Evolutionary conservation across 805 yeast species (phyloP).

Genomic region (Saturnispora dispora): DNA sequence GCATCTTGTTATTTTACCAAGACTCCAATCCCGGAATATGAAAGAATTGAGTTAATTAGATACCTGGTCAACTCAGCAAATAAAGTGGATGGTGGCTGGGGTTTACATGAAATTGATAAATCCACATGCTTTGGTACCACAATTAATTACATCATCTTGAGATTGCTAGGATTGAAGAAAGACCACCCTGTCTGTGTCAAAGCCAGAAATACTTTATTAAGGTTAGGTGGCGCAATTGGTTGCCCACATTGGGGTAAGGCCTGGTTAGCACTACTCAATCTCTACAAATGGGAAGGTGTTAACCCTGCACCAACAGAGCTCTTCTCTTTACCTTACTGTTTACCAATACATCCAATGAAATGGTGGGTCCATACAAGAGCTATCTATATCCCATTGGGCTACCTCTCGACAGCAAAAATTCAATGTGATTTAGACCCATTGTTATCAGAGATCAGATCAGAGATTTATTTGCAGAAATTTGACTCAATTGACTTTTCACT

Average conservation of each 20-base stretch:
- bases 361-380: slow-evolving; percentile 99
- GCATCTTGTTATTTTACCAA: slow-evolving; percentile 63
- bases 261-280: slow-evolving; percentile 71
- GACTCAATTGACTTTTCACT: slow-evolving; percentile 56
- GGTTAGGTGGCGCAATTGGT: slow-evolving; percentile 83
- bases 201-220: slow-evolving; percentile 61
- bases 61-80: slow-evolving; percentile 88
- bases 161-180: slow-evolving; percentile 67
- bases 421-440: slow-evolving; percentile 57
- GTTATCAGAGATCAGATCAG: slow-evolving; percentile 56
- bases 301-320: slow-evolving; percentile 97
- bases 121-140: slow-evolving; percentile 93
- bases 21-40: slow-evolving; percentile 57
- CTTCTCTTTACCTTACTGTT: slow-evolving; percentile 73
- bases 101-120: slow-evolving; percentile 84
- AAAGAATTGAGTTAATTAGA: slow-evolving; percentile 62
- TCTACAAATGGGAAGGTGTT: slow-evolving; percentile 93
- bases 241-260: slow-evolving; percentile 97
- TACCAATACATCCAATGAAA: slow-evolving; percentile 86
- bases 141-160: slow-evolving; percentile 71
- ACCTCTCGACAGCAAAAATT: slow-evolving; percentile 50
- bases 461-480: slow-evolving; percentile 64
- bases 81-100: slow-evolving; percentile 99
- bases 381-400: slow-evolving; percentile 80
- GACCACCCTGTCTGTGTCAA: slow-evolving; percentile 70